phyloP scores from a whole-genome alignment of 768 basidiomycete genomes.

The Hygrocybe coccinea region DNA sequence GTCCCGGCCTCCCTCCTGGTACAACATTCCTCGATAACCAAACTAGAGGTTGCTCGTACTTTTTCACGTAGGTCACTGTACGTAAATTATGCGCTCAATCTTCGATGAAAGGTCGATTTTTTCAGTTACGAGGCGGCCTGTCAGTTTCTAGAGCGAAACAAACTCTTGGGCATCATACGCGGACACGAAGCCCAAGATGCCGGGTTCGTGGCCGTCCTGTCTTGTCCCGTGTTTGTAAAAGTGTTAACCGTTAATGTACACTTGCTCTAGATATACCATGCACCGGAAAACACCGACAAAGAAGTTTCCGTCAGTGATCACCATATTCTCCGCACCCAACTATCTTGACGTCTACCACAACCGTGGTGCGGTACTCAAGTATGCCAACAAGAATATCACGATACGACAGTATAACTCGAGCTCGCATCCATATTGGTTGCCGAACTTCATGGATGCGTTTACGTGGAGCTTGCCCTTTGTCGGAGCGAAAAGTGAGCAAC shows the following conservation, averaged over 20 bases:
- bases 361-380: slow-evolving; percentile 94
- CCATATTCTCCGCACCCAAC: slow-evolving; percentile 95
- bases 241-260: neutral
- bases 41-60: slow-evolving; percentile 87
- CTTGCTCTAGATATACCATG: slow-evolving; percentile 70
- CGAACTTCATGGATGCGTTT: slow-evolving; percentile 97
- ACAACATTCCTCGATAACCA: slow-evolving; percentile 73
- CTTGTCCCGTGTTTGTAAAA: neutral
- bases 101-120: slow-evolving; percentile 26
- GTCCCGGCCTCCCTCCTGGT: slow-evolving; percentile 51
- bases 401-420: slow-evolving; percentile 81
- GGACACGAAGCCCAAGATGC: slow-evolving; percentile 98
- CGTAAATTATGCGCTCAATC: neutral
- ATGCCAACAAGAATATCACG: slow-evolving; percentile 94
- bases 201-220: slow-evolving; percentile 53
- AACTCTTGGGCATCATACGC: slow-evolving; percentile 86
- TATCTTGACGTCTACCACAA: slow-evolving; percentile 97
- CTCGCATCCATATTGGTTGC: slow-evolving; percentile 91
- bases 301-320: slow-evolving; percentile 95
- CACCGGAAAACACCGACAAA: slow-evolving; percentile 91
- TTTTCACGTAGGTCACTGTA: slow-evolving; percentile 69
- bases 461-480: slow-evolving; percentile 98
- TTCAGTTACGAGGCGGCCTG: slow-evolving; percentile 78
- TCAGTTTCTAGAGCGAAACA: slow-evolving; percentile 89
- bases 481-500: slow-evolving; percentile 82